These are phyloP conservation scores for Entrophospora sp. DNA, from an alignment of 192 early-diverging fungal genomes.

Conservation along the genomic window DNA sequence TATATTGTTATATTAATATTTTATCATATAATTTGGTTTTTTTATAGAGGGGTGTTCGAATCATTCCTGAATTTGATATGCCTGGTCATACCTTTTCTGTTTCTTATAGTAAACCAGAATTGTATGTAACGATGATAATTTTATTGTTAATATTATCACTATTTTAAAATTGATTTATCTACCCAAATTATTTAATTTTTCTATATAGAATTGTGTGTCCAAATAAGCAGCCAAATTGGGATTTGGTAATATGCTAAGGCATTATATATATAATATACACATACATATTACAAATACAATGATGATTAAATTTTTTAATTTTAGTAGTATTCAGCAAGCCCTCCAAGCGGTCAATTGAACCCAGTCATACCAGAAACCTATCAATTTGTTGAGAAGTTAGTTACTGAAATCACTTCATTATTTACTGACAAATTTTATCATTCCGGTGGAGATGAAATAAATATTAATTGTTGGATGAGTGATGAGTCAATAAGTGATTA, in stretches of 20 bases:
- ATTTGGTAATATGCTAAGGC: conserved; percentile 26
- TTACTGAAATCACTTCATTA: conserved; percentile 54
- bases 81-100: conserved; percentile 67
- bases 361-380: conserved; percentile 56
- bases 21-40: neutral
- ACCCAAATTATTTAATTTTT: no score
- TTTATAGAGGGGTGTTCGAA: conserved; percentile 62
- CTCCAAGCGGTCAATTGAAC: conserved; percentile 79
- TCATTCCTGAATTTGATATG: conserved; percentile 91
- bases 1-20: neutral
- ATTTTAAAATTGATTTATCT: no score
- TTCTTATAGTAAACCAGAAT: conserved; percentile 18
- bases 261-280: conserved; percentile 21
- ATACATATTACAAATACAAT: no score
- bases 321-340: conserved; percentile 47
- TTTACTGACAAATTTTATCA: conserved; percentile 71
- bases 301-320: conserved; percentile 10
- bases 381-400: conserved; percentile 48
- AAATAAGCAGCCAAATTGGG: conserved; percentile 47
- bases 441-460: conserved; percentile 71
- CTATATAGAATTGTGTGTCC: conserved; percentile 48
- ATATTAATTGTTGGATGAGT: conserved; percentile 56
- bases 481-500: conserved; percentile 27
- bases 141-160: no score
- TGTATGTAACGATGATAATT: conserved; percentile 16